Evolutionary conservation across 2,329 filamentous ascomycete species (phyloP).

Genomic region (Coniochaeta prunicola): DNA sequence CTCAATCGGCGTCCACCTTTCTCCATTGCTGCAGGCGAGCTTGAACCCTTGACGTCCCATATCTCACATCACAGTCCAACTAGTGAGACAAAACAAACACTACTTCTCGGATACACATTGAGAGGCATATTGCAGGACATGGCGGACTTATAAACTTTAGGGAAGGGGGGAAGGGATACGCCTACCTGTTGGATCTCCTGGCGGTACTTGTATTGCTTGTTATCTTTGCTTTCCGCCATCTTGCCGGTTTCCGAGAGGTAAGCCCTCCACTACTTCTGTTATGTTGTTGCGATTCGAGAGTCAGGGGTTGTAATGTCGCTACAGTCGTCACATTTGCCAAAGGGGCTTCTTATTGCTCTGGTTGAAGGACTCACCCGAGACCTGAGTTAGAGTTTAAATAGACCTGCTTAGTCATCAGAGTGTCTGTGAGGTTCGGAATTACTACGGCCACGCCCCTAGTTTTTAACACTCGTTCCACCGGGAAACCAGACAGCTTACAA

Average conservation of each 20-base stretch:
- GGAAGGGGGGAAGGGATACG: not conserved
- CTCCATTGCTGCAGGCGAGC: not conserved
- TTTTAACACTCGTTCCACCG: not conserved
- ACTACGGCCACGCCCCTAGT: not conserved
- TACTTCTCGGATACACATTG: not conserved
- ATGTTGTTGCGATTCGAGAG: not conserved
- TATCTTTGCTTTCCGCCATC: constrained; percentile 67
- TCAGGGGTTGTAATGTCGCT: not conserved
- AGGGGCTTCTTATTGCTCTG: not conserved
- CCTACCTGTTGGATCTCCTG: constrained; percentile 97
- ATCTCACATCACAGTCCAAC: not conserved
- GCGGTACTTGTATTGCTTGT: constrained; percentile 74
- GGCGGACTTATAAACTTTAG: not conserved
- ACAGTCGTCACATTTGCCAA: not conserved
- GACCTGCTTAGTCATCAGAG: not conserved
- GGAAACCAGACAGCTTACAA: too few relatives aligned
- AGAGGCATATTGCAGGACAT: not conserved
- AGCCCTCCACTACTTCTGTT: not conserved
- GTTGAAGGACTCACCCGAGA: too few relatives aligned
- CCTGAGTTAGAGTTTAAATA: too few relatives aligned
- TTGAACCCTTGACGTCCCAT: not conserved
- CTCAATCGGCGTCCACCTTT: too few relatives aligned
- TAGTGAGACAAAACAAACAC: not conserved
- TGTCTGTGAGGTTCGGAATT: not conserved
- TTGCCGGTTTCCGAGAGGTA: constrained; percentile 17